A percentile compares a stretch with the other conserved stretches of the same genome.
Evolutionary conservation across 176 grass and related monocot genomes (phyloP).

Genomic region (Zoysia pacifica): DNA sequence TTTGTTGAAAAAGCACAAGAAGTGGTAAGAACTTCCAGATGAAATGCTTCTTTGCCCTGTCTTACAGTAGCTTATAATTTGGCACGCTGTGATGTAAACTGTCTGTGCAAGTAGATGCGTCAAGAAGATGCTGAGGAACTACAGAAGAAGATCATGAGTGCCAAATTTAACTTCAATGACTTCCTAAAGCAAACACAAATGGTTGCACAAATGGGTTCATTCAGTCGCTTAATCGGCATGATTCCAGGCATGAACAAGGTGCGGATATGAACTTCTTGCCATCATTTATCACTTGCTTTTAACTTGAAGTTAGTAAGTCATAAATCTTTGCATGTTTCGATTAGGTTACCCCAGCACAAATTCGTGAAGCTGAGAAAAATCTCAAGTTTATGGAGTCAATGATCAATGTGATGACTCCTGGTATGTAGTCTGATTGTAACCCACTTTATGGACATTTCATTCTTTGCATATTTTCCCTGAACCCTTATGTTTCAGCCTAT

Average conservation of each 20-base stretch:
- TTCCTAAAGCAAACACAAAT: constrained; percentile 88
- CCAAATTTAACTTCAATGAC: constrained; percentile 96
- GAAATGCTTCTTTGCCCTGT: constrained; percentile 22
- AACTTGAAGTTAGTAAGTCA: constrained; percentile 2
- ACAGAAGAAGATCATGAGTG: constrained; percentile 94
- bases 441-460: constrained; percentile 1
- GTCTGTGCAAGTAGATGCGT: constrained; percentile 69
- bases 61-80: constrained; percentile 16
- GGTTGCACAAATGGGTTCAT: constrained; percentile 81
- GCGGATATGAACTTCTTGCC: constrained; percentile 23
- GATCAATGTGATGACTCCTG: constrained; percentile 87
- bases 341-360: constrained; percentile 94
- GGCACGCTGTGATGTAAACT: constrained; percentile 17
- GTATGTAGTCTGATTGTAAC: constrained; percentile 44
- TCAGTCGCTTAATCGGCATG: constrained; percentile 60
- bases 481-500: background rate
- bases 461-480: constrained; percentile 14
- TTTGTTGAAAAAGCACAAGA: constrained; percentile 97
- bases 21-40: constrained; percentile 60
- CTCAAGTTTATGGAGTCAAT: constrained; percentile 86
- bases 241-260: constrained; percentile 73
- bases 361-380: constrained; percentile 97
- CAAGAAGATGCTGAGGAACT: constrained; percentile 97
- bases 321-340: constrained; percentile 12
- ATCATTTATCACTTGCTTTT: constrained; percentile 21